phyloP scores from a whole-genome alignment of 2,329 filamentous ascomycete species.

The Ascochyta clinopodiicola region DNA sequence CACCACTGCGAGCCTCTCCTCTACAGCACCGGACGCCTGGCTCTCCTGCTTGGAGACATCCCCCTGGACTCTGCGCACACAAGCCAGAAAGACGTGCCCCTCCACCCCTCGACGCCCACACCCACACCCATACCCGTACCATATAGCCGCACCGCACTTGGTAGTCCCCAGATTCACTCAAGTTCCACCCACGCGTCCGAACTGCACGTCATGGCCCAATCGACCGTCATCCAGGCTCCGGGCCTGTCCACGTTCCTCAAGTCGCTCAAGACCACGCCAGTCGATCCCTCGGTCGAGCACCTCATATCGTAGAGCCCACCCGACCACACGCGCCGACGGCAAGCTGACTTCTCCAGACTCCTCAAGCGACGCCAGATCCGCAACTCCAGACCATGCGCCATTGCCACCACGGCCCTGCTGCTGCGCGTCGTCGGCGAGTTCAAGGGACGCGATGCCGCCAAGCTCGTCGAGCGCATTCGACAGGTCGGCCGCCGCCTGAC shows the following conservation, averaged over 20 bases:
- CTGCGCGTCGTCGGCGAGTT: conserved; percentile 84
- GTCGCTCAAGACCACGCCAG: conserved; percentile 70
- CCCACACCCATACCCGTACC: conserved; percentile 2
- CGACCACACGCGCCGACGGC: not conserved
- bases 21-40: not conserved
- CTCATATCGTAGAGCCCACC: conserved; percentile 73
- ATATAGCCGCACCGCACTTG: conserved; percentile 7
- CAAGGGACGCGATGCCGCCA: conserved; percentile 77
- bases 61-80: not conserved
- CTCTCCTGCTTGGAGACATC: not conserved
- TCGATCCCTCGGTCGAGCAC: conserved; percentile 83
- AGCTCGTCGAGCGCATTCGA: conserved; percentile 80
- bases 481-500: conserved; percentile 78
- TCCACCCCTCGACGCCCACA: conserved; percentile 20
- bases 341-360: conserved; percentile 62
- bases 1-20: too few species aligned
- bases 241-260: conserved; percentile 80
- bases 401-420: conserved; percentile 88
- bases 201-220: conserved; percentile 31
- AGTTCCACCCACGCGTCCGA: not conserved
- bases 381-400: conserved; percentile 85
- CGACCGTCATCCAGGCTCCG: conserved; percentile 61
- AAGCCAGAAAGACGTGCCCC: conserved; percentile 19
- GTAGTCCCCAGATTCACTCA: not conserved
- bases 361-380: conserved; percentile 90